Conservation (phyloP, 192 early-diverging fungal species). For the Coemansia sp. region DNA sequence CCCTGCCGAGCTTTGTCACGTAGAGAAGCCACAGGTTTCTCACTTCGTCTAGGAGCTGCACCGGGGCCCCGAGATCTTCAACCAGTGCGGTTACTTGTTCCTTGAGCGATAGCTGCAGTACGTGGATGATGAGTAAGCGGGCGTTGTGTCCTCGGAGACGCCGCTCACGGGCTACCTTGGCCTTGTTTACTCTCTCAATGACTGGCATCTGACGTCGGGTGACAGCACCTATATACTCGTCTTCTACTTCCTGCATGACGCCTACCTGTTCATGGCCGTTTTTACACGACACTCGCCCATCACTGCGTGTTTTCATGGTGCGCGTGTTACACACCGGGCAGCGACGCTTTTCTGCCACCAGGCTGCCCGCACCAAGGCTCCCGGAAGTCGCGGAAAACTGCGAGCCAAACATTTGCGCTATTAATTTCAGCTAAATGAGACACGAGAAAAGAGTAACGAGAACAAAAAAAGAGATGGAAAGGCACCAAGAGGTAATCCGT, state of each 20-base stretch:
- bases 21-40: constrained; percentile 40
- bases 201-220: constrained; percentile 19
- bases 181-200: constrained; percentile 12
- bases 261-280: constrained; percentile 43
- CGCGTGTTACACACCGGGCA: constrained; percentile 40
- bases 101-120: constrained; percentile 32
- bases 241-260: constrained; percentile 26
- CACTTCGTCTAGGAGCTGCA: constrained; percentile 13
- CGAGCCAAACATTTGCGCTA: too few species aligned
- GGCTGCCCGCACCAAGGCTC: background rate
- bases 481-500: too few species aligned
- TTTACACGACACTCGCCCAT: constrained; percentile 41
- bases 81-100: constrained; percentile 26
- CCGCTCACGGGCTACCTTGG: background rate
- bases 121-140: constrained; percentile 29
- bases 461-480: constrained; percentile 1
- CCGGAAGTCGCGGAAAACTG: background rate
- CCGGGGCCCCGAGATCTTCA: constrained; percentile 18
- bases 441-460: background rate
- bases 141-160: constrained; percentile 32
- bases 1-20: constrained; percentile 20
- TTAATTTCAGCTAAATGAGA: constrained; percentile 1
- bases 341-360: constrained; percentile 21
- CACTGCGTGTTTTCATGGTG: constrained; percentile 23
- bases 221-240: constrained; percentile 20